Evolutionary conservation across 495 filamentous ascomycete species (phyloP).

Genomic region (Staphylotrichum longicolle): DNA sequence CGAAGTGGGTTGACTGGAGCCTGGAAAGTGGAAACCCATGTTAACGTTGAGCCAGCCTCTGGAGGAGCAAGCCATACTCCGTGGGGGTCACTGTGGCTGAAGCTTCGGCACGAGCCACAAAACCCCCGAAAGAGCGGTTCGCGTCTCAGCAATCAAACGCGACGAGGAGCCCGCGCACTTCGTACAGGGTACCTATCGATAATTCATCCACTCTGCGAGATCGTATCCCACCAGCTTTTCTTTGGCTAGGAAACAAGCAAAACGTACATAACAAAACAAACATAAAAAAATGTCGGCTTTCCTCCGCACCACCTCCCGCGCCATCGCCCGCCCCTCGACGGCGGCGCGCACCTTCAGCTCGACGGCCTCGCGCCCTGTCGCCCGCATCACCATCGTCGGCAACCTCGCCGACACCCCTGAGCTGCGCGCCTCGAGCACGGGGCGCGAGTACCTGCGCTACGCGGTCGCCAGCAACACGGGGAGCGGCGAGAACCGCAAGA

Average conservation of each 20-base stretch:
- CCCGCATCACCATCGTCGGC: slow-evolving; percentile 68
- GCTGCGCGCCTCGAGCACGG: slow-evolving; percentile 60
- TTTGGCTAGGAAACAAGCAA: background rate
- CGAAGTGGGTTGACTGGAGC: too few species aligned
- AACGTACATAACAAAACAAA: background rate
- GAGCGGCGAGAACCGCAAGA: slow-evolving; percentile 57
- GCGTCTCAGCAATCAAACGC: slow-evolving; percentile 13
- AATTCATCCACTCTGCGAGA: background rate
- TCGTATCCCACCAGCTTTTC: background rate
- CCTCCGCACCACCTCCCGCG: slow-evolving; percentile 42
- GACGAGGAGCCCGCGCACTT: background rate
- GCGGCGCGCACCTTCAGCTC: slow-evolving; percentile 55
- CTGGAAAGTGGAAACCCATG: too few species aligned
- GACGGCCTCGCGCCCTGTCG: slow-evolving; percentile 57
- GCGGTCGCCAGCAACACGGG: slow-evolving; percentile 60
- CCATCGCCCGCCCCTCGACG: slow-evolving; percentile 34
- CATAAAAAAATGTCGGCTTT: slow-evolving; percentile 40
- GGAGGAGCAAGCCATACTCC: too few species aligned
- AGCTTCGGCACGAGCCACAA: slow-evolving; percentile 9
- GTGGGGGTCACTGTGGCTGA: slow-evolving; percentile 1
- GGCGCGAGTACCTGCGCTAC: slow-evolving; percentile 67
- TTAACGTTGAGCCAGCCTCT: too few species aligned
- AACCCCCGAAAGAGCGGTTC: background rate
- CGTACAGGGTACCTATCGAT: too few species aligned
- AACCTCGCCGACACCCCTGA: slow-evolving; percentile 71